Percentiles rank a stretch among this genome's conserved stretches.
Evolutionary conservation across 1,284 basidiomycete species (phyloP).

Genomic region (Papiliotrema flavescens): DNA sequence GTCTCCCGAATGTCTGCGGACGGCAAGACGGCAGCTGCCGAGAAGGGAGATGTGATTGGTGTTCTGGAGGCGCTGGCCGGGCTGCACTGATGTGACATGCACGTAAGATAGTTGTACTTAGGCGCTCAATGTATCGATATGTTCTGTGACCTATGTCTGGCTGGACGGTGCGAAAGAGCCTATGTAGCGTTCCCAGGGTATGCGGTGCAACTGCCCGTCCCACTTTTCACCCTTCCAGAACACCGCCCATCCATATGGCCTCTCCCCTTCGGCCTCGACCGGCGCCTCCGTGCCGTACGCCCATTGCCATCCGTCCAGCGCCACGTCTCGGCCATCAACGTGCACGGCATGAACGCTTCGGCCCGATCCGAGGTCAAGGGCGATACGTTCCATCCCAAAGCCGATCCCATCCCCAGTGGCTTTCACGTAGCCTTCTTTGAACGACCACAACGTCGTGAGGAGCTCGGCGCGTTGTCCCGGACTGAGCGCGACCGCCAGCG

Average conservation of each 20-base stretch:
- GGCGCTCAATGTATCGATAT: background rate
- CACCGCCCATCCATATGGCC: conserved; percentile 24
- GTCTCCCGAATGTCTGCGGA: conserved; percentile 19
- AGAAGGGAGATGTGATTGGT: conserved; percentile 30
- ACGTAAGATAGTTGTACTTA: background rate
- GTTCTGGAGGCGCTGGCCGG: conserved; percentile 36
- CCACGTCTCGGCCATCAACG: conserved; percentile 32
- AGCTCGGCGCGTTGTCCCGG: conserved; percentile 14
- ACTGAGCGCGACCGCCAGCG: conserved; percentile 12
- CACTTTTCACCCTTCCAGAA: conserved; percentile 29
- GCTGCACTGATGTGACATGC: conserved; percentile 27
- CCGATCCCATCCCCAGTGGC: conserved; percentile 41
- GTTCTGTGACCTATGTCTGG: background rate
- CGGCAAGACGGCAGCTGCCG: conserved; percentile 18
- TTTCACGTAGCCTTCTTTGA: conserved; percentile 44
- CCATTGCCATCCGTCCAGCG: conserved; percentile 29
- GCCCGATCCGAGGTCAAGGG: conserved; percentile 21
- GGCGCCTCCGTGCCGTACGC: conserved; percentile 8
- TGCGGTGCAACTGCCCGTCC: conserved; percentile 8
- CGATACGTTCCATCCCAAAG: conserved; percentile 41
- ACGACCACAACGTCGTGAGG: conserved; percentile 37
- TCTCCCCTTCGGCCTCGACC: background rate
- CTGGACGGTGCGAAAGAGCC: background rate
- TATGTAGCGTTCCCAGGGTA: conserved; percentile 28
- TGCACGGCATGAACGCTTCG: conserved; percentile 10